Percentiles rank a stretch among this genome's conserved stretches.
Conservation (phyloP, 768 basidiomycete species). For the Collybiopsis confluens region DNA sequence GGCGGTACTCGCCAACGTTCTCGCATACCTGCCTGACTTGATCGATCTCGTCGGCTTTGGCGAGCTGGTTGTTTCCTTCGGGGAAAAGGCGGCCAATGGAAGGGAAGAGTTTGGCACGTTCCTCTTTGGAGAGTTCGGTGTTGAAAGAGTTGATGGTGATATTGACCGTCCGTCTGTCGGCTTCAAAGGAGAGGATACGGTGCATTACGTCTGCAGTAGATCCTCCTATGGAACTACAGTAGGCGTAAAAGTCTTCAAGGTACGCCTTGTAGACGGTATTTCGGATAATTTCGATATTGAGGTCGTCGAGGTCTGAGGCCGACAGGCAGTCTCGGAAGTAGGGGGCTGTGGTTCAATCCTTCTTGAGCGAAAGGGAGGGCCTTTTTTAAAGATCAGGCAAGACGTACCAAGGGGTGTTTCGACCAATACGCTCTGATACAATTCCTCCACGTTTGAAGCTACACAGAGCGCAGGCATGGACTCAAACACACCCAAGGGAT, state of each 20-base stretch:
- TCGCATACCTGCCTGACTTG: conserved; percentile 88
- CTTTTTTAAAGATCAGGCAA: not conserved
- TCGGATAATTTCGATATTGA: conserved; percentile 99
- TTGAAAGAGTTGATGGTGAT: conserved; percentile 99
- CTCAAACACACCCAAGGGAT: conserved; percentile 95
- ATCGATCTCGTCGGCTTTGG: conserved; percentile 92
- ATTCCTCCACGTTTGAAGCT: conserved; percentile 96
- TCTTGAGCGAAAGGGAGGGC: not conserved
- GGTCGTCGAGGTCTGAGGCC: conserved; percentile 93
- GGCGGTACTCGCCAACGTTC: conserved; percentile 81
- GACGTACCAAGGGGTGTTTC: conserved; percentile 92
- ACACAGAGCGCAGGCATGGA: conserved; percentile 99
- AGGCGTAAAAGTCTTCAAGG: conserved; percentile 93
- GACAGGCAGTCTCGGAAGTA: conserved; percentile 97
- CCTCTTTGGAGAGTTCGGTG: conserved; percentile 92
- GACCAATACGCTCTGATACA: conserved; percentile 94
- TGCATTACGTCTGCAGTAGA: conserved; percentile 91
- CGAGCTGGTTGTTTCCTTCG: conserved; percentile 91
- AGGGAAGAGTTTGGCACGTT: conserved; percentile 91
- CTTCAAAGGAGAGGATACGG: conserved; percentile 89
- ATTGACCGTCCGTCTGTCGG: conserved; percentile 94
- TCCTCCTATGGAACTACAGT: conserved; percentile 70
- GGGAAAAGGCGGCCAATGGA: conserved; percentile 91
- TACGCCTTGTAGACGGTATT: conserved; percentile 99
- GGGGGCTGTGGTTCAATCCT: conserved; percentile 49